phyloP scores from a whole-genome alignment of 208 protist genomes.

The Leptomonas seymouri region DNA sequence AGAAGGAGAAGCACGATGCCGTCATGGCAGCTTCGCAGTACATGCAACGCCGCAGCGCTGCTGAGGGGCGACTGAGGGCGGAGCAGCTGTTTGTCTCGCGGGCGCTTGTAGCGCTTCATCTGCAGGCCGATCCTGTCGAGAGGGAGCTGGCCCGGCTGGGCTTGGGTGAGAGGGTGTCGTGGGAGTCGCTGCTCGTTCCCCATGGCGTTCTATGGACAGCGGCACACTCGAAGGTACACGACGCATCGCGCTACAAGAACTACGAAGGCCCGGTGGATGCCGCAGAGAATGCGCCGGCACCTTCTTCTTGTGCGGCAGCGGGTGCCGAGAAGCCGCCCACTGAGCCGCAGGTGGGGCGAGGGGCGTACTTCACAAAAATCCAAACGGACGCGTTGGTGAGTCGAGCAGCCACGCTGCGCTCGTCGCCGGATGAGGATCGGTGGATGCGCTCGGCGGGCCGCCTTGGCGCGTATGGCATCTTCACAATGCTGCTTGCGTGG shows the following conservation, averaged over 20 bases:
- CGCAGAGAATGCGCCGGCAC: background rate
- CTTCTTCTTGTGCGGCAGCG: background rate
- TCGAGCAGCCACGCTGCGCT: constrained; percentile 40
- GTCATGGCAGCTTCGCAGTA: constrained; percentile 39
- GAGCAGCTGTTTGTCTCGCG: constrained; percentile 21
- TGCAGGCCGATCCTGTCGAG: constrained; percentile 26
- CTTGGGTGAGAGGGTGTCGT: constrained; percentile 28
- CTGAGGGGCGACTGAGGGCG: constrained; percentile 21
- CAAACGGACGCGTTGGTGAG: constrained; percentile 74
- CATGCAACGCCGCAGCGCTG: constrained; percentile 20
- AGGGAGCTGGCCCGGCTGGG: constrained; percentile 33
- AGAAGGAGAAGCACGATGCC: constrained; percentile 37
- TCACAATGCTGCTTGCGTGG: constrained; percentile 72
- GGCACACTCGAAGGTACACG: constrained; percentile 35
- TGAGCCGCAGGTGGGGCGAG: background rate
- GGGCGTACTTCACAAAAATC: constrained; percentile 47
- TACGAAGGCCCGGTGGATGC: constrained; percentile 25
- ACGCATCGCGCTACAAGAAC: constrained; percentile 36
- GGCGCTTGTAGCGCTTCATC: constrained; percentile 15
- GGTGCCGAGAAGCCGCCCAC: background rate
- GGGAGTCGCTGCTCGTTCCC: constrained; percentile 36
- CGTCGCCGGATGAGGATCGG: constrained; percentile 59
- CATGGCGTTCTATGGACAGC: constrained; percentile 43
- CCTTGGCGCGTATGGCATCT: constrained; percentile 54
- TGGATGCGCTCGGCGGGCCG: constrained; percentile 66